Evolutionary conservation across 2,329 filamentous ascomycete species (phyloP), one percentile per base, ranked within the genome.

Genomic region (Tolypocladium inflatum): DNA sequence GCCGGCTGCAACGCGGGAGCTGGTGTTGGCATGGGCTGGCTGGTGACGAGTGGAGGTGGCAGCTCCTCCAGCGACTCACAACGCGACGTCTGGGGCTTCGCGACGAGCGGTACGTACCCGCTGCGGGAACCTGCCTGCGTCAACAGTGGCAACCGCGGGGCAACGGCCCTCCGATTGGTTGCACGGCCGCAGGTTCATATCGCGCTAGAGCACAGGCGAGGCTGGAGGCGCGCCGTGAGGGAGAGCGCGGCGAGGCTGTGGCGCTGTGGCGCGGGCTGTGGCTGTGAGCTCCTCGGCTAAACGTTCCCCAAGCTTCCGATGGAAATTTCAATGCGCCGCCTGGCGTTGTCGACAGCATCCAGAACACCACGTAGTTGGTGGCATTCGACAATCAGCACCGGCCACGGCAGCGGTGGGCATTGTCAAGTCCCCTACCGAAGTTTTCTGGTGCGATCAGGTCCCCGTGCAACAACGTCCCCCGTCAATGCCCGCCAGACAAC

Each of bases 111-210:
- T 48, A 55, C 21, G 41, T 50, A 45, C 35, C 30, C 33, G 41
- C 48, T 13, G 4, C 48, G 48, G 48, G 30, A 52, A 37, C 19
- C 48, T 17, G 17, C 42, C 63, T 61, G 65, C 55, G 61, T 81
- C 76, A 82, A 82, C 78, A 82, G 63, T 71, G 68, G 75, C 78
- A 82, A 83, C 80, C 67, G 71, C 80, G 64, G 71, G 65, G 80
- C 82, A 86, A 86, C 83, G 68, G 66, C 17, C 4, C 43, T 64
- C 30, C 70, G 57, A 81, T 81, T 82, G 78, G 79, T 60, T 59
- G 26, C 37, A 7, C 1, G 15, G 57, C 45, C 61, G 19, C 59
- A 63, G 56, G 62, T 60, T 54, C 61, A 56, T 35, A 52, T 55
- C 61, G 62, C 62, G 59, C 58, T 55, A 55, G 51, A 54, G 57